Evolutionary conservation across 2,329 filamentous ascomycete species (phyloP).

Genomic region (Ceratocystis lukuohia): DNA sequence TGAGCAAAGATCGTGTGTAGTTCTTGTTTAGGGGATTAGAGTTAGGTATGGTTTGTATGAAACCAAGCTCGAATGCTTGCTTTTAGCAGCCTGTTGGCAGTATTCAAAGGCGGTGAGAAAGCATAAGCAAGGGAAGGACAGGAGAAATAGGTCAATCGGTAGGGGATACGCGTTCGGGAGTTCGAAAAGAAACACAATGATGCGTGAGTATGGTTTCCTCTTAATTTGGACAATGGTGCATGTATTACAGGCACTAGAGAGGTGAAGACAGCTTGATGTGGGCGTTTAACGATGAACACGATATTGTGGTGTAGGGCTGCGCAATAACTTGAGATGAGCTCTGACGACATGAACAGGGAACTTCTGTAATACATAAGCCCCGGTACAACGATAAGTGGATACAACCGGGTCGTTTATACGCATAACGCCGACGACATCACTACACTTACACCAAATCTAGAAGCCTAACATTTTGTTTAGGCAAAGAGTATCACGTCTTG

Average conservation of each 20-base stretch:
- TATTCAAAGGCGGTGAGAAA: slow-evolving; percentile 1
- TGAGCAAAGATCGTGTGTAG: not conserved
- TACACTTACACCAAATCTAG: not conserved
- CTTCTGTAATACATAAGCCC: not conserved
- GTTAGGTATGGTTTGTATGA: not conserved
- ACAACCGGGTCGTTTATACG: not conserved
- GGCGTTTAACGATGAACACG: not conserved
- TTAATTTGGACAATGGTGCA: not conserved
- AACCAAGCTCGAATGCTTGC: not conserved
- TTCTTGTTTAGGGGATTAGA: not conserved
- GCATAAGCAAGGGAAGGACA: not conserved
- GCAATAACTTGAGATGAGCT: not conserved
- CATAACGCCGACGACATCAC: slow-evolving; percentile 3
- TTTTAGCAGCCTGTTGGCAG: not conserved
- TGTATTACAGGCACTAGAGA: not conserved
- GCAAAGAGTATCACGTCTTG: not conserved
- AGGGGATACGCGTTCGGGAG: not conserved
- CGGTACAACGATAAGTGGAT: not conserved
- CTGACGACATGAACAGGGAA: slow-evolving; percentile 5
- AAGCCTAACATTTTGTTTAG: not conserved
- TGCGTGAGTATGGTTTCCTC: not conserved
- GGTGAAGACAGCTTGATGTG: not conserved
- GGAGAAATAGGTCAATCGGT: not conserved
- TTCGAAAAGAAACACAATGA: not conserved
- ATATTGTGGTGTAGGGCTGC: not conserved